Evolutionary conservation across 1,284 basidiomycete genomes (phyloP).

Genomic region (Fomitiporia mediterranea): DNA sequence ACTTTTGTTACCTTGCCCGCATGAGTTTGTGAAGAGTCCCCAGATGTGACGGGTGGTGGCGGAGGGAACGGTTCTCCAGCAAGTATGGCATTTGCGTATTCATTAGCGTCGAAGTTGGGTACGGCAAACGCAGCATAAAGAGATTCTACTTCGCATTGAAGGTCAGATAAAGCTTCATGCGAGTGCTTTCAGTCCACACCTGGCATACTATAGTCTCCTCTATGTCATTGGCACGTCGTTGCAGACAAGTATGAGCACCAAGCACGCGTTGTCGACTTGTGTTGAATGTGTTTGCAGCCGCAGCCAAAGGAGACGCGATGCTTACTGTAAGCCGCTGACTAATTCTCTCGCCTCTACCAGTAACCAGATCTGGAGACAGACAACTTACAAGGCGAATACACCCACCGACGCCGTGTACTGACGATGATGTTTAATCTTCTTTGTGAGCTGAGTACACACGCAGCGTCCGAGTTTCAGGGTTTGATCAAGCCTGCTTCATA

Average conservation of each 20-base stretch:
- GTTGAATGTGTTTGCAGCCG: no score
- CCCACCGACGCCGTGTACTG: no score
- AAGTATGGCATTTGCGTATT: constrained; percentile 84
- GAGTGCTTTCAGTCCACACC: background rate
- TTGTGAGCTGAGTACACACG: no score
- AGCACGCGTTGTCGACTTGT: no score
- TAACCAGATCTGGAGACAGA: no score
- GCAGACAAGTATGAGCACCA: background rate
- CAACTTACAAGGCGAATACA: no score
- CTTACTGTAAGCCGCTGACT: no score
- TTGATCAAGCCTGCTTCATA: no score
- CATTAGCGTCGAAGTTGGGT: constrained; percentile 76
- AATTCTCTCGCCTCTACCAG: no score
- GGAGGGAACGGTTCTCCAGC: constrained; percentile 72
- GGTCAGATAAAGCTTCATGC: background rate
- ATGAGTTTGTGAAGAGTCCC: constrained; percentile 26
- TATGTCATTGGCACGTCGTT: background rate
- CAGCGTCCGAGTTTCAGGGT: no score
- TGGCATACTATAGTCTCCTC: background rate
- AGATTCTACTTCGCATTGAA: constrained; percentile 23
- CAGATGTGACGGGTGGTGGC: constrained; percentile 24
- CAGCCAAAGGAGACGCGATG: no score
- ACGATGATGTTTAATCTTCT: no score
- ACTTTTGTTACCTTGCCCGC: constrained; percentile 25
- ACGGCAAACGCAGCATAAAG: constrained; percentile 68